Base-by-base conservation (phyloP, 345 rosid species). In the Brassica rapa region DNA sequence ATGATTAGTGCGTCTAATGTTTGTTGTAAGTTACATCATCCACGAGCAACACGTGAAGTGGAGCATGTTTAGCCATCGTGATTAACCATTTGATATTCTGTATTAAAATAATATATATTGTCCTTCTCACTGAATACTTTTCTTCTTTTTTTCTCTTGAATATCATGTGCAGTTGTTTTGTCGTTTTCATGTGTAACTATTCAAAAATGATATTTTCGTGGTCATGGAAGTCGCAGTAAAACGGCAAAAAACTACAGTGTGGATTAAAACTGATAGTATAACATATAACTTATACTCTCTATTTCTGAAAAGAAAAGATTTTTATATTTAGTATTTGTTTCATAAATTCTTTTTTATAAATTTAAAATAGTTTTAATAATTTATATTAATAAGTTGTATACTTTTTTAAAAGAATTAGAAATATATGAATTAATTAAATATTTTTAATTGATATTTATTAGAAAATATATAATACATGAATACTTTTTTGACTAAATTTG, bases 1-100 rank as follows among this genome's bases (percentile, higher is more conserved):
- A 49, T 62, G 78, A 73, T 73, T 53, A 74, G 60, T 73, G 65
- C 19, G n/a, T 12, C 62, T 41, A 51, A 72, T 33, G 33, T 73
- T 21, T 46, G 51, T 56, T 24, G 33, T 46, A 15, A 66, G 46
- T 73, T 57, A 33, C 70, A 73, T 68, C 74, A 65, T 19, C 16
- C 60, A 73, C 82, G 78, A 68, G 82, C 74, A 46, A 24, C 78
- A 79, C 70, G 82, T 79, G 82, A 79, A 73, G 7, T 73, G 70
- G 66, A 68, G 65, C 65, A 68, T 79, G 16, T 33, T 63, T 70
- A 62, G 82, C 79, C 79, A 63, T 69, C 82, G 35, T 69, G 79
- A 68, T 69, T 74, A 74, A 74, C 41, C 61, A 55, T 37, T 63
- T 35, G 60, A 62, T 68, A 24, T 53, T 51, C 12, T 24, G 49